Percentiles rank a stretch among this genome's conserved stretches.
Conservation (phyloP, 164 flowering plant genomes). For the Aristolochia californica region DNA sequence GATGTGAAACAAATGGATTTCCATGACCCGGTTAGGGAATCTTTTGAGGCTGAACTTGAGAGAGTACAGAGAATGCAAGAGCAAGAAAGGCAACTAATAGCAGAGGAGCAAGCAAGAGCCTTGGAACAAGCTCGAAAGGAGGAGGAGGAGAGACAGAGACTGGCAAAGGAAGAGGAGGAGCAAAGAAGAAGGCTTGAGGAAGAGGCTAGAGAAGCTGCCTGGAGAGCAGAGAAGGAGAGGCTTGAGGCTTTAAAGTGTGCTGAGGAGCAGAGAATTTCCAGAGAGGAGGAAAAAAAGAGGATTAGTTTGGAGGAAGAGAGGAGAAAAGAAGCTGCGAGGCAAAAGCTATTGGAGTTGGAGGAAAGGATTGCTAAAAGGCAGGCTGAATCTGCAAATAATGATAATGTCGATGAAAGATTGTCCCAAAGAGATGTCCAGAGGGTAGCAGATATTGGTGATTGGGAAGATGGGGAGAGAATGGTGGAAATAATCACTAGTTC, state of each 20-base stretch:
- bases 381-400: conserved; percentile 34
- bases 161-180: conserved; percentile 76
- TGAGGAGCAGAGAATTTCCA: conserved; percentile 72
- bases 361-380: conserved; percentile 75
- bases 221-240: conserved; percentile 87
- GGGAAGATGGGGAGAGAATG: conserved; percentile 93
- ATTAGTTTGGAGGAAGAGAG: conserved; percentile 80
- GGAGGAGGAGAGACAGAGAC: conserved; percentile 72
- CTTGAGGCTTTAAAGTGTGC: conserved; percentile 50
- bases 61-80: conserved; percentile 92
- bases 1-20: conserved; percentile 64
- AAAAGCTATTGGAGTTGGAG: conserved; percentile 87
- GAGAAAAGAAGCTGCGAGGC: conserved; percentile 90
- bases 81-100: conserved; percentile 62
- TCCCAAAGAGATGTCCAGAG: conserved; percentile 30
- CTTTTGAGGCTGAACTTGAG: conserved; percentile 98
- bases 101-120: conserved; percentile 85
- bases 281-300: conserved; percentile 83
- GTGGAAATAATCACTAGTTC: conserved; percentile 74
- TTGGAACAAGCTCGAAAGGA: conserved; percentile 75
- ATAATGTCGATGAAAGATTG: conserved; percentile 30
- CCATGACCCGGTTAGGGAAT: conserved; percentile 90
- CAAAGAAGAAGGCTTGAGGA: conserved; percentile 63
- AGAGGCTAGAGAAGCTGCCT: conserved; percentile 84
- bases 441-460: conserved; percentile 43